A percentile compares a stretch with the other conserved stretches of the same genome.
phyloP scores from a whole-genome alignment of 2,329 filamentous ascomycete species.

The Aspergillus chevalieri region DNA sequence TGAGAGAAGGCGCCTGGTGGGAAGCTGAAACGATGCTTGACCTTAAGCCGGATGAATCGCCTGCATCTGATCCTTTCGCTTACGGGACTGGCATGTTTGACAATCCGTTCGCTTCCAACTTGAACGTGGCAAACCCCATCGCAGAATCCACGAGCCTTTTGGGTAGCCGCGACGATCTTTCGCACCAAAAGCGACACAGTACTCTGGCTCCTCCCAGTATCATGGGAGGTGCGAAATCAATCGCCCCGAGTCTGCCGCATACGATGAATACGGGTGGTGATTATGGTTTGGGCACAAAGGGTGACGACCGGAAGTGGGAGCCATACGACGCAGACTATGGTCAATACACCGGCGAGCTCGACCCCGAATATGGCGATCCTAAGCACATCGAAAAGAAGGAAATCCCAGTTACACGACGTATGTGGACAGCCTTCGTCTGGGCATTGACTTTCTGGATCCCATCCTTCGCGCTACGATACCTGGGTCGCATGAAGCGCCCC shows the following conservation, averaged over 20 bases:
- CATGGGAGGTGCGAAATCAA: conserved; percentile 50
- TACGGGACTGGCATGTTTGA: conserved; percentile 59
- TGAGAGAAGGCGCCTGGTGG: conserved; percentile 93
- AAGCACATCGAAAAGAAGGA: conserved; percentile 69
- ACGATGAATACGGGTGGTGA: conserved; percentile 65
- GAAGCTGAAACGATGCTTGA: conserved; percentile 96
- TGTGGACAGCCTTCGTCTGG: conserved; percentile 82
- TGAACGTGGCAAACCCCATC: conserved; percentile 47
- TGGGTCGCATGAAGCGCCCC: conserved; percentile 94
- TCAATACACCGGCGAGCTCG: conserved; percentile 62
- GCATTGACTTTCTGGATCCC: conserved; percentile 89
- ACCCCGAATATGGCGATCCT: conserved; percentile 70
- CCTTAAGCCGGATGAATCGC: conserved; percentile 60
- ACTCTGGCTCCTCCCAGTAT: conserved; percentile 42
- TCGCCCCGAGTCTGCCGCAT: conserved; percentile 42
- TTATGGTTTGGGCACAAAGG: conserved; percentile 82
- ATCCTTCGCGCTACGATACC: conserved; percentile 68
- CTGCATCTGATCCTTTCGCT: conserved; percentile 40
- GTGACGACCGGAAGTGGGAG: conserved; percentile 68
- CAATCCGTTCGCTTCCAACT: conserved; percentile 60
- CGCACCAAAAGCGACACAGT: conserved; percentile 41
- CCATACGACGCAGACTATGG: conserved; percentile 66
- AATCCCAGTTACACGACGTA: conserved; percentile 57
- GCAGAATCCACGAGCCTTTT: conserved; percentile 57
- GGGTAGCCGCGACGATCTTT: conserved; percentile 66